Conservation (phyloP, 2,329 filamentous ascomycete species). For the Pyricularia sp. region DNA sequence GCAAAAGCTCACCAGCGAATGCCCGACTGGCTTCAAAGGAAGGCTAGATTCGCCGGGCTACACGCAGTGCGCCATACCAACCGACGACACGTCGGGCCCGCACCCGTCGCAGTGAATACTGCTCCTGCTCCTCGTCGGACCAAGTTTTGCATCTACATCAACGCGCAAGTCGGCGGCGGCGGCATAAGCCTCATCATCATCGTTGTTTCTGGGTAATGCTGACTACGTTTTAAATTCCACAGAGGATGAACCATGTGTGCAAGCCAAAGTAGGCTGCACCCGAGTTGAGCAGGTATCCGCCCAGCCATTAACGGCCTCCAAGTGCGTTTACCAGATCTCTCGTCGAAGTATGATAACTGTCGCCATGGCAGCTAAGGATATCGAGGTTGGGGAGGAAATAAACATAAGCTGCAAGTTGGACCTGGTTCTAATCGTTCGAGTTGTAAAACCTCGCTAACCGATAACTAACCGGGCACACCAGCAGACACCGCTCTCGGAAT, state of each 20-base stretch:
- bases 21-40: not conserved
- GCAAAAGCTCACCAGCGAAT: not conserved
- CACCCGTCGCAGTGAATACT: constrained; percentile 8
- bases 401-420: constrained; percentile 12
- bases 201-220: not conserved
- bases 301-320: not conserved
- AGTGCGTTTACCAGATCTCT: constrained; percentile 19
- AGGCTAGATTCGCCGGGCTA: constrained; percentile 1
- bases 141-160: constrained; percentile 17
- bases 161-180: constrained; percentile 13
- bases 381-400: constrained; percentile 15
- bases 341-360: constrained; percentile 11
- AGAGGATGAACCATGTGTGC: constrained; percentile 21
- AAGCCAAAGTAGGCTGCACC: constrained; percentile 19
- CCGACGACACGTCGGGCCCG: constrained; percentile 37
- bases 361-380: constrained; percentile 11
- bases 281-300: not conserved
- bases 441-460: constrained; percentile 5
- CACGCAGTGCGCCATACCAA: constrained; percentile 22
- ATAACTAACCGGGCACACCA: not conserved
- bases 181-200: constrained; percentile 19
- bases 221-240: not conserved
- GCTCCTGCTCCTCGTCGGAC: not conserved
- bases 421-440: not conserved
- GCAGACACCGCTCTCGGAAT: constrained; percentile 8